Conservation (phyloP, 2,329 filamentous ascomycete species). For the Colletotrichum tropicale region DNA sequence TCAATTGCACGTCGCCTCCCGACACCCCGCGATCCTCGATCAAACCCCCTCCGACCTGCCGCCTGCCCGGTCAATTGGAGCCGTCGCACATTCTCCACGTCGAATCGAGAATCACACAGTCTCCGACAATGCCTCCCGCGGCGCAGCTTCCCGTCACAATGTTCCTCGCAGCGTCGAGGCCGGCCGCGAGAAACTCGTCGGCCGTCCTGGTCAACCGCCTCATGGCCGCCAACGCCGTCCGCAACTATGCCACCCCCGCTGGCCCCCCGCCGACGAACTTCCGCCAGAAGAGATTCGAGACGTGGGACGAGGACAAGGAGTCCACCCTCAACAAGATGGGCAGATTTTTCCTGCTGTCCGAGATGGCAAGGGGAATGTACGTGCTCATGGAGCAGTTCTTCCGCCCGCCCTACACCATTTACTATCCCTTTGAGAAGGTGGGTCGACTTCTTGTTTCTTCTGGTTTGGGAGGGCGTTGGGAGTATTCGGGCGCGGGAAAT, state of each 20-base stretch:
- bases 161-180: constrained; percentile 19
- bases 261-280: constrained; percentile 83
- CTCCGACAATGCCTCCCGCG: constrained; percentile 17
- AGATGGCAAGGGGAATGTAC: constrained; percentile 98
- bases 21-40: constrained; percentile 1
- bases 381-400: constrained; percentile 98
- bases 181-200: constrained; percentile 9
- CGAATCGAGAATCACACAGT: constrained; percentile 5
- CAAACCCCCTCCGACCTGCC: neutral
- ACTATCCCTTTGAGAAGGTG: constrained; percentile 97
- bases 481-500: neutral
- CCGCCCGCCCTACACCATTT: constrained; percentile 97
- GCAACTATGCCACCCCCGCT: constrained; percentile 68
- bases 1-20: neutral
- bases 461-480: neutral
- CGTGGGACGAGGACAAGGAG: constrained; percentile 84
- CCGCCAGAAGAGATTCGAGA: constrained; percentile 72
- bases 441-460: constrained; percentile 13
- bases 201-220: constrained; percentile 10
- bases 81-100: neutral
- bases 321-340: constrained; percentile 81
- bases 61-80: constrained; percentile 17
- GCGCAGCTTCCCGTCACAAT: constrained; percentile 20
- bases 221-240: constrained; percentile 18
- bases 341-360: constrained; percentile 93